Conservation (phyloP, 805 yeast species). For the Metschnikowia kofuensis region DNA sequence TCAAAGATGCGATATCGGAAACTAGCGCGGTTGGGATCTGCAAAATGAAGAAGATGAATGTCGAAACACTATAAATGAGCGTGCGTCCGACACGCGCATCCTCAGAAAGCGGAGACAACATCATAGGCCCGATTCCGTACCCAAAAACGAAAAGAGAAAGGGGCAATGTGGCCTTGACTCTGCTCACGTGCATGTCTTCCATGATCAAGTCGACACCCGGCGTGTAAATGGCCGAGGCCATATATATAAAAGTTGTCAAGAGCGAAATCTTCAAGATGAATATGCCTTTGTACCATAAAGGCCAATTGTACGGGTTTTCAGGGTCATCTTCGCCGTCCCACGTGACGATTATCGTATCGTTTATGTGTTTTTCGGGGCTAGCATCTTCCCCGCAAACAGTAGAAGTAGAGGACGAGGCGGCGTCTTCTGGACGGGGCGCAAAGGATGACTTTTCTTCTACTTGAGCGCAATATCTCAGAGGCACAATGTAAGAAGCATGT, state of each 20-base stretch:
- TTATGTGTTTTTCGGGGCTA: neutral
- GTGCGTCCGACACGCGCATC: slow-evolving; percentile 52
- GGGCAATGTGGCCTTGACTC: slow-evolving; percentile 46
- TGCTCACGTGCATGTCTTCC: slow-evolving; percentile 42
- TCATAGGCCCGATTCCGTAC: slow-evolving; percentile 58
- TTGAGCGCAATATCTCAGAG: slow-evolving; percentile 23
- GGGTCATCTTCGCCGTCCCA: slow-evolving; percentile 49
- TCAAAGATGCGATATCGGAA: slow-evolving; percentile 47
- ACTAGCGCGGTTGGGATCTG: slow-evolving; percentile 56
- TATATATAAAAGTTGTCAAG: slow-evolving; percentile 48
- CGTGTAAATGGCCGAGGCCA: slow-evolving; percentile 54
- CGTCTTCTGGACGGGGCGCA: too few relatives aligned
- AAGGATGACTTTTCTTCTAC: neutral
- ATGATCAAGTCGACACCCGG: slow-evolving; percentile 49
- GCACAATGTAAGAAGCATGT: slow-evolving; percentile 24
- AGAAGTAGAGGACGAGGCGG: neutral
- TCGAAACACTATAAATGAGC: slow-evolving; percentile 43
- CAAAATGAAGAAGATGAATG: slow-evolving; percentile 45
- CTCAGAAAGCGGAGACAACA: slow-evolving; percentile 58
- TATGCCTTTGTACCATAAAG: slow-evolving; percentile 34
- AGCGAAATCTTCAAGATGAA: slow-evolving; percentile 40
- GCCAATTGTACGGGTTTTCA: slow-evolving; percentile 60
- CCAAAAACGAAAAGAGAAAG: slow-evolving; percentile 56
- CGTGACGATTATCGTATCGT: slow-evolving; percentile 14
- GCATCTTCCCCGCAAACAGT: neutral